phyloP scores from a whole-genome alignment of 306 rosid genomes.

The Canavalia ensiformis region DNA sequence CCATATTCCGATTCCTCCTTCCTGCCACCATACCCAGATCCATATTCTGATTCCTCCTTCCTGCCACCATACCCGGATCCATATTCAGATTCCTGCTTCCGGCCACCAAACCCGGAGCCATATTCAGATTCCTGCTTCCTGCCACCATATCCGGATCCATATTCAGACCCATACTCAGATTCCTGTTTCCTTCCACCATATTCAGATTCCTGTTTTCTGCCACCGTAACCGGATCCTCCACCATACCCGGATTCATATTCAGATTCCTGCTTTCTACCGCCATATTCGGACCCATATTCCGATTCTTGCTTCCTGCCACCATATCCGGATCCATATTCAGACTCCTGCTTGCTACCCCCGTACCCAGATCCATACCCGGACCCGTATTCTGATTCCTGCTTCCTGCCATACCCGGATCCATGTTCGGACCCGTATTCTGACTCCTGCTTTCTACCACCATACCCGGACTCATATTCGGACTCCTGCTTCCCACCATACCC shows the following conservation, averaged over 20 bases:
- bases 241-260: slow-evolving; percentile 28
- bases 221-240: not conserved
- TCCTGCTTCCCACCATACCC: slow-evolving; percentile 13
- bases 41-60: slow-evolving; percentile 35
- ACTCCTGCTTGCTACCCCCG: slow-evolving; percentile 31
- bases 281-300: slow-evolving; percentile 29
- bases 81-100: slow-evolving; percentile 8
- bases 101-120: slow-evolving; percentile 47
- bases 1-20: slow-evolving; percentile 44
- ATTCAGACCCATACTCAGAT: not conserved
- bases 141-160: not conserved
- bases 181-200: not conserved
- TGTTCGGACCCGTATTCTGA: slow-evolving; percentile 47
- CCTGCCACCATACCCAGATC: slow-evolving; percentile 42
- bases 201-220: not conserved
- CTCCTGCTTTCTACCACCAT: slow-evolving; percentile 35
- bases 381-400: slow-evolving; percentile 17
- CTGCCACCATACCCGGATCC: slow-evolving; percentile 42
- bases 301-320: not conserved
- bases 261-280: slow-evolving; percentile 29
- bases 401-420: slow-evolving; percentile 34
- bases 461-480: slow-evolving; percentile 43
- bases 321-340: not conserved
- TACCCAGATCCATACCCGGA: slow-evolving; percentile 38
- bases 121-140: slow-evolving; percentile 24